These are phyloP conservation scores for Phaeosphaeria sp. DNA, from an alignment of 2,329 filamentous ascomycete species.

Conservation along the genomic window DNA sequence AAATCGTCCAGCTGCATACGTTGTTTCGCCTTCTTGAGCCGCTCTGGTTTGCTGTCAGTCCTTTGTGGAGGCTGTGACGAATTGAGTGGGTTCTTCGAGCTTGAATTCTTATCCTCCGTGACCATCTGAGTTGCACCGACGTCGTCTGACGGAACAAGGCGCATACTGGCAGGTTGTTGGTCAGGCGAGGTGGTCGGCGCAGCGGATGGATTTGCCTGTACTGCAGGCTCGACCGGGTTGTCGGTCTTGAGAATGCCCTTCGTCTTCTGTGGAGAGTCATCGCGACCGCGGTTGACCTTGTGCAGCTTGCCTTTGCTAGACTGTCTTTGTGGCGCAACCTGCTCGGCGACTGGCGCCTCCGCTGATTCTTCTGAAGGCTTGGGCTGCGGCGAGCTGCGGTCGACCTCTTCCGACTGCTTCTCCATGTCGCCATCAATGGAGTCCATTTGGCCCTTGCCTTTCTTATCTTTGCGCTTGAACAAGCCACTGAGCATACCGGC, in stretches of 20 bases:
- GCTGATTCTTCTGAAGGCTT: slow-evolving; percentile 39
- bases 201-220: slow-evolving; percentile 22
- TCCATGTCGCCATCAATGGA: slow-evolving; percentile 53
- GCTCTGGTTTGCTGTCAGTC: slow-evolving; percentile 61
- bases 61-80: slow-evolving; percentile 46
- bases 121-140: slow-evolving; percentile 18
- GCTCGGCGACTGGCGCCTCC: slow-evolving; percentile 40
- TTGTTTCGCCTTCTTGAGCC: slow-evolving; percentile 65
- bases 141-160: slow-evolving; percentile 41
- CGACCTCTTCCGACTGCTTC: slow-evolving; percentile 48
- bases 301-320: slow-evolving; percentile 49
- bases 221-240: slow-evolving; percentile 34
- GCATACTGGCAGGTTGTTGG: slow-evolving; percentile 39
- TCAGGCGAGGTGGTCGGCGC: slow-evolving; percentile 11
- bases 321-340: slow-evolving; percentile 36
- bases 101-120: slow-evolving; percentile 28
- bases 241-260: slow-evolving; percentile 42
- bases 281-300: slow-evolving; percentile 39
- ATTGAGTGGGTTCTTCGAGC: slow-evolving; percentile 39
- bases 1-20: slow-evolving; percentile 75
- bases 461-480: slow-evolving; percentile 71
- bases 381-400: slow-evolving; percentile 42
- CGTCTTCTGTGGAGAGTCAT: slow-evolving; percentile 41
- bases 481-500: slow-evolving; percentile 73
- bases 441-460: slow-evolving; percentile 45